phyloP scores from a whole-genome alignment of 768 basidiomycete species.

The Pleurotus cornucopiae region DNA sequence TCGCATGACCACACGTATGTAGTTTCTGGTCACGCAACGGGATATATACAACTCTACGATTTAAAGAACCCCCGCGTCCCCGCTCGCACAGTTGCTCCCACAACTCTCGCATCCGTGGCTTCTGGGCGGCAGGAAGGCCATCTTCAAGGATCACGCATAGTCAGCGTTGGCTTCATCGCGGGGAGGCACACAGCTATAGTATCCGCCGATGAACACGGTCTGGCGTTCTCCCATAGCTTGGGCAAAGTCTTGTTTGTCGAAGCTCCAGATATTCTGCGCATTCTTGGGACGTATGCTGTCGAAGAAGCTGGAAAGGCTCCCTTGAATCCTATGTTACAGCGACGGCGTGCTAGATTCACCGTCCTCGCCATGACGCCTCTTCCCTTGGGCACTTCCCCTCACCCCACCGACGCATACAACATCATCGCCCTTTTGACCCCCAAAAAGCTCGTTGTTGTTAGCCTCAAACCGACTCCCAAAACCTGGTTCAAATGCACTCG shows the following conservation, averaged over 20 bases:
- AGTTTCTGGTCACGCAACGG: conserved; percentile 81
- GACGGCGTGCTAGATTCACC: conserved; percentile 53
- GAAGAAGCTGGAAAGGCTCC: conserved; percentile 20
- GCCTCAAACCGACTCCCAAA: conserved; percentile 84
- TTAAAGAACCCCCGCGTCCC: conserved; percentile 65
- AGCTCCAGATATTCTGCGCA: conserved; percentile 88
- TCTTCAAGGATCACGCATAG: conserved; percentile 71
- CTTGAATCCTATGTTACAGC: conserved; percentile 27
- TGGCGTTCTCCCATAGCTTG: conserved; percentile 93
- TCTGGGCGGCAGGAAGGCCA: conserved; percentile 86
- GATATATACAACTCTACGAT: conserved; percentile 85
- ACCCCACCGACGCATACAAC: conserved; percentile 76
- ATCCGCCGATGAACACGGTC: conserved; percentile 83
- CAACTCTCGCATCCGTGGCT: conserved; percentile 60
- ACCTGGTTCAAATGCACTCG: conserved; percentile 86
- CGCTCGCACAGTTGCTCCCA: conserved; percentile 68
- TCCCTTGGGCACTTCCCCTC: conserved; percentile 69
- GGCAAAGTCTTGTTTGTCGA: conserved; percentile 95
- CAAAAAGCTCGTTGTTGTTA: conserved; percentile 88
- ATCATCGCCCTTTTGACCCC: conserved; percentile 86
- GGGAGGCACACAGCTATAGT: conserved; percentile 91
- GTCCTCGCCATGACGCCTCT: conserved; percentile 79
- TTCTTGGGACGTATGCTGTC: conserved; percentile 87
- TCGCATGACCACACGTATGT: conserved; percentile 94
- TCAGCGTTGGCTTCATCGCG: conserved; percentile 83